These are phyloP conservation scores for Saksenaea oblongispora DNA, from an alignment of 371 early-diverging fungal species.

Conservation along the genomic window DNA sequence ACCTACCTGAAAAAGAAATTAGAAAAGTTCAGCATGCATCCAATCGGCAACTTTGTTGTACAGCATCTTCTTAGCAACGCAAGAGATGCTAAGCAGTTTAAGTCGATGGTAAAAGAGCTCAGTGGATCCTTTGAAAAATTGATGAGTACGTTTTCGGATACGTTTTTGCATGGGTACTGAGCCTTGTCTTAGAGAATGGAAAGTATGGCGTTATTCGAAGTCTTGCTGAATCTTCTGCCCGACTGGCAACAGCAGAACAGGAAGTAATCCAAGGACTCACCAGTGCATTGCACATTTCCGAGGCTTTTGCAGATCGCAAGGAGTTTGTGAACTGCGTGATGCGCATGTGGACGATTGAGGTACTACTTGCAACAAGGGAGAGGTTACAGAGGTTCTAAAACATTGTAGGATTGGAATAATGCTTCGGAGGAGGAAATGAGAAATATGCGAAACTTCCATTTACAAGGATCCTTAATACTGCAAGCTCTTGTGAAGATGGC, in stretches of 20 bases:
- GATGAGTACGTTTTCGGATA: constrained; percentile 30
- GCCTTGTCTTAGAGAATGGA: constrained; percentile 33
- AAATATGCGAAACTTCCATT: constrained; percentile 53
- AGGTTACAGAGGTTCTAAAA: not conserved
- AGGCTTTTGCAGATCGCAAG: constrained; percentile 44
- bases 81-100: constrained; percentile 59
- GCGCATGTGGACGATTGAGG: constrained; percentile 59
- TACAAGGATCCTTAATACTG: constrained; percentile 76
- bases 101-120: constrained; percentile 61
- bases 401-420: constrained; percentile 29
- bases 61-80: constrained; percentile 70
- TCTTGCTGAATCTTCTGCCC: constrained; percentile 67
- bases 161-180: not conserved
- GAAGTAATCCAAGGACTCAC: constrained; percentile 60
- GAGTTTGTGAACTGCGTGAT: constrained; percentile 62
- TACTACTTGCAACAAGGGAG: not conserved
- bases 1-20: constrained; percentile 66
- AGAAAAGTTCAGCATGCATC: constrained; percentile 65
- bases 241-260: constrained; percentile 55
- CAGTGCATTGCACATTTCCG: constrained; percentile 55
- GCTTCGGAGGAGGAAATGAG: constrained; percentile 37
- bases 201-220: constrained; percentile 68
- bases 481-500: constrained; percentile 71
- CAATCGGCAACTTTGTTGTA: constrained; percentile 83
- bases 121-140: constrained; percentile 57